Conservation (phyloP, 2,329 filamentous ascomycete genomes). For the Reticulascus tulasneorum region DNA sequence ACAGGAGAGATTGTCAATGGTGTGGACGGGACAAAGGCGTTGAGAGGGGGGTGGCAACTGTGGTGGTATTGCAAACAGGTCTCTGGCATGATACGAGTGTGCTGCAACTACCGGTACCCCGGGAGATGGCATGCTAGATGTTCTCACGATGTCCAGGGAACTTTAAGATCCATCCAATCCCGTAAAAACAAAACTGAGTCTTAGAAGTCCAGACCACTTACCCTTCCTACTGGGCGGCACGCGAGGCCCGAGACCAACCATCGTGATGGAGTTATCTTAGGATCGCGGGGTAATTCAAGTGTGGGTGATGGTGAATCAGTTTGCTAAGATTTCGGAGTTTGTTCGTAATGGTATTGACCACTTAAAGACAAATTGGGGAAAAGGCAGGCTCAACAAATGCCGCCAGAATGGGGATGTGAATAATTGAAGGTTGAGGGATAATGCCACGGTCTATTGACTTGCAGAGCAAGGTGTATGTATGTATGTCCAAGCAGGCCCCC, state of each 20-base stretch:
- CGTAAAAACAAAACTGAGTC: slow-evolving; percentile 5
- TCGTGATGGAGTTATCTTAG: slow-evolving; percentile 27
- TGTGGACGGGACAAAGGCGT: slow-evolving; percentile 8
- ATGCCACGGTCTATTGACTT: no score
- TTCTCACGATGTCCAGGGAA: no score
- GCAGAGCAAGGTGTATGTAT: no score
- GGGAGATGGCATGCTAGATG: no score
- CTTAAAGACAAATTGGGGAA: no score
- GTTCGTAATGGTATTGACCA: no score
- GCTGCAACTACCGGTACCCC: slow-evolving; percentile 2
- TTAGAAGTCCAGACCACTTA: slow-evolving; percentile 39
- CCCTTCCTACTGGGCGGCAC: slow-evolving; percentile 59
- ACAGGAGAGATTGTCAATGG: background rate
- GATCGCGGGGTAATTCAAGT: slow-evolving; percentile 26
- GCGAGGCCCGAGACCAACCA: slow-evolving; percentile 49
- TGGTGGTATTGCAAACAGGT: slow-evolving; percentile 3
- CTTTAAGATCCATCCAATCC: background rate
- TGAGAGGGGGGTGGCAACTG: slow-evolving; percentile 10
- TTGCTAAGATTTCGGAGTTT: no score
- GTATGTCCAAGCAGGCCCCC: no score
- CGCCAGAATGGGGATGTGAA: no score
- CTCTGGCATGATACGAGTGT: slow-evolving; percentile 1
- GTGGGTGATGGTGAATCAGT: slow-evolving; percentile 15
- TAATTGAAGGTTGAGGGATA: no score
- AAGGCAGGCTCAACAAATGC: no score